Percentiles rank a stretch among this genome's conserved stretches.
These are phyloP conservation scores for Escallonia rubra DNA, from an alignment of 129 eudicot species.

Conservation along the genomic window DNA sequence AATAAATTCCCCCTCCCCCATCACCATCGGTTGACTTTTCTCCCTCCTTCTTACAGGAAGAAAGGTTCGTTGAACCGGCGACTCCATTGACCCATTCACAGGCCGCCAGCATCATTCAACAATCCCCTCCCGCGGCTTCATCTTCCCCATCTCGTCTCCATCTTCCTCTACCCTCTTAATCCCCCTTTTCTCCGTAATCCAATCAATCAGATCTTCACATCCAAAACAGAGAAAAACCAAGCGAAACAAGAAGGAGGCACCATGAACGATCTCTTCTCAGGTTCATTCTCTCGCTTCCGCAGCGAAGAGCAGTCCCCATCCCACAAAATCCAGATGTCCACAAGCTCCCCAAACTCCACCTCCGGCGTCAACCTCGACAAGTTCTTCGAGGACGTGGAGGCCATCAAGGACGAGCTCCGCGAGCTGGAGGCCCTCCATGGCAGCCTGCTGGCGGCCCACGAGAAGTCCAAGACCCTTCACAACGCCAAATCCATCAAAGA, in stretches of 20 bases:
- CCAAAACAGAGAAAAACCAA: no score
- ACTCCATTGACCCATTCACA: constrained; percentile 2
- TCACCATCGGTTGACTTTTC: constrained; percentile 8
- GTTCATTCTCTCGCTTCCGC: constrained; percentile 62
- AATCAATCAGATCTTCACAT: background rate
- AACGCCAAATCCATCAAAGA: constrained; percentile 66
- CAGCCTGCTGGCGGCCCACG: constrained; percentile 54
- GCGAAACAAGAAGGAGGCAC: background rate
- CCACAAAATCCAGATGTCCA: constrained; percentile 41
- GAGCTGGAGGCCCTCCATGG: constrained; percentile 51
- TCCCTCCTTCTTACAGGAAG: background rate
- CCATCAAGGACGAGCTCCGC: constrained; percentile 55
- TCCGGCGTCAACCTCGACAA: constrained; percentile 60
- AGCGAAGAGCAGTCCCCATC: constrained; percentile 42
- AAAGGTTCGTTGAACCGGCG: background rate
- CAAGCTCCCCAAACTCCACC: constrained; percentile 9
- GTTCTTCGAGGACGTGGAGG: constrained; percentile 73
- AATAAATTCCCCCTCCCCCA: background rate
- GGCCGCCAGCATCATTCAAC: background rate
- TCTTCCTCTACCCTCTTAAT: background rate
- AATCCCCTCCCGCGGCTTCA: background rate
- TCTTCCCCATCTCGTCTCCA: background rate
- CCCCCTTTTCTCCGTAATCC: background rate
- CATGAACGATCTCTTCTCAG: constrained; percentile 80
- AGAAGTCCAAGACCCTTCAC: constrained; percentile 65